Percentiles rank a stretch among this genome's conserved stretches.
These are phyloP conservation scores for Mollisia scopiformis DNA, from an alignment of 2,329 filamentous ascomycete genomes.

Conservation along the genomic window DNA sequence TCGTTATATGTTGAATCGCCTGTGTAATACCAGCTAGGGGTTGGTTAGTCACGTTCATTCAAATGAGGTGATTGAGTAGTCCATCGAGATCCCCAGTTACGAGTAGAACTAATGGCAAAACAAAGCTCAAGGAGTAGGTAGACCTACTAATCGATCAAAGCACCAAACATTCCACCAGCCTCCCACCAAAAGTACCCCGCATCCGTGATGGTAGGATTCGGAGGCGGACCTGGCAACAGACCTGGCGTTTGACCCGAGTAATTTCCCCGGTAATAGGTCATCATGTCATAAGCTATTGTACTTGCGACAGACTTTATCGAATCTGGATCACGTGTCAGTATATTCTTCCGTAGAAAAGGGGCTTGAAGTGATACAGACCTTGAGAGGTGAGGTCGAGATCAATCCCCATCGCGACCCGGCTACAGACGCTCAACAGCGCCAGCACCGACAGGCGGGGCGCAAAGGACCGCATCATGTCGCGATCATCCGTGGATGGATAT, in stretches of 20 bases:
- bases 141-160: background rate
- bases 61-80: too few relatives aligned
- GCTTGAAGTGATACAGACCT: background rate
- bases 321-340: constrained; percentile 18
- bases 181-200: constrained; percentile 33
- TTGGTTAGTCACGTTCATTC: constrained; percentile 62
- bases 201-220: constrained; percentile 11
- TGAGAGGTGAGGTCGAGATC: constrained; percentile 7
- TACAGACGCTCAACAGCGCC: background rate
- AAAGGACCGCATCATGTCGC: background rate
- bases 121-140: too few relatives aligned
- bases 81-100: too few relatives aligned
- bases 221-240: constrained; percentile 42
- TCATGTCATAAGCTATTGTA: constrained; percentile 48
- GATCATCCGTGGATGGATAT: background rate
- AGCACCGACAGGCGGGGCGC: background rate
- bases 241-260: constrained; percentile 50
- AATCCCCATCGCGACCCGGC: background rate
- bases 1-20: constrained; percentile 64
- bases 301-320: constrained; percentile 35
- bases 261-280: constrained; percentile 53
- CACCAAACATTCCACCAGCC: constrained; percentile 54
- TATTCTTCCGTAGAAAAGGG: background rate
- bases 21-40: constrained; percentile 85
- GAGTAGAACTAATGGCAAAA: too few relatives aligned